phyloP scores from a whole-genome alignment of 768 basidiomycete species.

The Artomyces pyxidatus region DNA sequence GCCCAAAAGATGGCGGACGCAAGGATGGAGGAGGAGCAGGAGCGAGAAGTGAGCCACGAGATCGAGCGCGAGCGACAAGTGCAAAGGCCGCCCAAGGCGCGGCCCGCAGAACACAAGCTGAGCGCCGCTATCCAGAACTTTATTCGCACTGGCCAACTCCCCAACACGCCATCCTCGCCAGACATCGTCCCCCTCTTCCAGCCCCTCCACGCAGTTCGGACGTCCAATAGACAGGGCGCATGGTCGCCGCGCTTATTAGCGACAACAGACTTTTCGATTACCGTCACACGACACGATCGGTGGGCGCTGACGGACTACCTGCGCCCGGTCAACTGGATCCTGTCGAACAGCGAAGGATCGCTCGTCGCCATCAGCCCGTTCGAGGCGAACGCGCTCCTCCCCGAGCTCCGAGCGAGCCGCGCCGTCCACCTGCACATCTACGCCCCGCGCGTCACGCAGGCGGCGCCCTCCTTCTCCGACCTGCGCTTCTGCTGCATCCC shows the following conservation, averaged over 20 bases:
- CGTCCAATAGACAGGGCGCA: not conserved
- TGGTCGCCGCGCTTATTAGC: conserved; percentile 9
- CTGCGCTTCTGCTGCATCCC: conserved; percentile 6
- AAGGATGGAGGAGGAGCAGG: conserved; percentile 10
- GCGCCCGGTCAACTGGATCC: conserved; percentile 6
- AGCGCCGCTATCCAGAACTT: conserved; percentile 2
- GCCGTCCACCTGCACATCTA: conserved; percentile 6
- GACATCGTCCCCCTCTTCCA: not conserved
- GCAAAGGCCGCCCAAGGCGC: conserved; percentile 1
- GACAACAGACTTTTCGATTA: conserved; percentile 5
- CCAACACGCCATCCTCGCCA: not conserved
- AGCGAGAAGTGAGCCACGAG: conserved; percentile 11
- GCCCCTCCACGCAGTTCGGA: not conserved
- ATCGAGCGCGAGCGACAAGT: conserved; percentile 7
- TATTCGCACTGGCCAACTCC: conserved; percentile 1
- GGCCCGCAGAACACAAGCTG: not conserved
- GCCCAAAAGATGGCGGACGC: not conserved
- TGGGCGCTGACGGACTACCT: conserved; percentile 1
- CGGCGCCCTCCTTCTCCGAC: conserved; percentile 7
- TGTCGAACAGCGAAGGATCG: conserved; percentile 1
- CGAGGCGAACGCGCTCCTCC: conserved; percentile 6
- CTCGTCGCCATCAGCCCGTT: conserved; percentile 2
- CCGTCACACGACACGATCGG: not conserved
- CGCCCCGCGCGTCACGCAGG: conserved; percentile 1
- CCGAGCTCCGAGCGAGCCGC: conserved; percentile 1